phyloP scores from a whole-genome alignment of 768 basidiomycete species.

The Antrodiella citrinella region DNA sequence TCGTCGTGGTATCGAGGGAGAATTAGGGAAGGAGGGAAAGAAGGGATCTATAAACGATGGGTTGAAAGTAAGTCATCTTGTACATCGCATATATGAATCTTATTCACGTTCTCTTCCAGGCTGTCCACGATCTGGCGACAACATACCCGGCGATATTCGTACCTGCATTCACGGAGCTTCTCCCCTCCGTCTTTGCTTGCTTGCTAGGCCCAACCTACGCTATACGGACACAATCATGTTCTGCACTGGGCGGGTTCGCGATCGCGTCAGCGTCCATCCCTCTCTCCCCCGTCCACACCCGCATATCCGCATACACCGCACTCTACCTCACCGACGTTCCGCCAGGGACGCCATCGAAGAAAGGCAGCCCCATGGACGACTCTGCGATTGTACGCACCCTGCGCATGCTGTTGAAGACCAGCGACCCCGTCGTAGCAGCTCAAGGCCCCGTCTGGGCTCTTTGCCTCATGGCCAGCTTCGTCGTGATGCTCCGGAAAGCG shows the following conservation, averaged over 20 bases:
- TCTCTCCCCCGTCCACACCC: conserved; percentile 38
- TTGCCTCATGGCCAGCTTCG: conserved; percentile 54
- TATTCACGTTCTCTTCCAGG: conserved; percentile 32
- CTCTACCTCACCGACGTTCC: conserved; percentile 38
- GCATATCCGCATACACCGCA: conserved; percentile 42
- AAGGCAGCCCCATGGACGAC: conserved; percentile 30
- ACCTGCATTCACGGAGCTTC: conserved; percentile 51
- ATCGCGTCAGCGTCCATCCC: conserved; percentile 44
- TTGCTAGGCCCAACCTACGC: conserved; percentile 56
- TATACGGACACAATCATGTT: conserved; percentile 67
- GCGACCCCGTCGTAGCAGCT: conserved; percentile 51
- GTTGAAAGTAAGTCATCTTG: conserved; percentile 46
- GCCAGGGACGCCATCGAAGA: conserved; percentile 22
- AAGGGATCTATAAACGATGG: conserved; percentile 76
- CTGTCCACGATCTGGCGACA: conserved; percentile 60
- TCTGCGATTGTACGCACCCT: conserved; percentile 56
- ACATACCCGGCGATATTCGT: conserved; percentile 61
- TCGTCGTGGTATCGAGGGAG: conserved; percentile 71
- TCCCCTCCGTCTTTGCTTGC: conserved; percentile 55
- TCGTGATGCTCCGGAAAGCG: conserved; percentile 56
- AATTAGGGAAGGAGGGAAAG: conserved; percentile 84
- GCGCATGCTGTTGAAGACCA: conserved; percentile 48
- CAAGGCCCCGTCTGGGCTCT: conserved; percentile 78
- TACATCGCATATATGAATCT: conserved; percentile 6
- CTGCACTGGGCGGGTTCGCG: conserved; percentile 67